These are phyloP conservation scores for Gynandropsis gynandra DNA, from an alignment of 345 rosid species.

Conservation along the genomic window DNA sequence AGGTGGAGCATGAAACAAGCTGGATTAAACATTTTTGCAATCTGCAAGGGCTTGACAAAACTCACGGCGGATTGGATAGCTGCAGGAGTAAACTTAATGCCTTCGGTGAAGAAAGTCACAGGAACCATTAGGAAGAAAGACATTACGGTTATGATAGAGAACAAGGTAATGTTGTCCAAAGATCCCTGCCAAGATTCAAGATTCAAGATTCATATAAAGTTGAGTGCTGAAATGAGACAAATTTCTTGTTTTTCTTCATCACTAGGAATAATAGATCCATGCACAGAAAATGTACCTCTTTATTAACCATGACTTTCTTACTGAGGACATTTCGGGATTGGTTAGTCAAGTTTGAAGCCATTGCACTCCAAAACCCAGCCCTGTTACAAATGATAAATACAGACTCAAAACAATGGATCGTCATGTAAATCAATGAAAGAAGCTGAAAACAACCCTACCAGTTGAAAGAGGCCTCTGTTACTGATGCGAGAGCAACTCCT, in stretches of 20 bases:
- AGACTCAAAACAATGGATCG: neutral
- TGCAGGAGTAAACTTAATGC: constrained; percentile 84
- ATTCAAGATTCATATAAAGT: neutral
- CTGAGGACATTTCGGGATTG: constrained; percentile 89
- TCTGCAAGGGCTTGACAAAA: constrained; percentile 14
- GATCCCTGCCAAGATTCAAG: constrained; percentile 55
- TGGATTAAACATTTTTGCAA: neutral
- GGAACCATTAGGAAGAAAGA: constrained; percentile 82
- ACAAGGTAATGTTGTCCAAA: constrained; percentile 93
- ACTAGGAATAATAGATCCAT: neutral
- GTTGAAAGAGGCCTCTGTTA: constrained; percentile 86
- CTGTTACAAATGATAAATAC: constrained; percentile 24
- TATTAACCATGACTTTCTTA: constrained; percentile 92
- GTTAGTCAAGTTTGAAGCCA: constrained; percentile 84
- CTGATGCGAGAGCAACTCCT: constrained; percentile 93
- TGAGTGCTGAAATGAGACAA: no score
- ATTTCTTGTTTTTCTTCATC: neutral
- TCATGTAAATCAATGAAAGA: neutral
- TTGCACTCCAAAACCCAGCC: constrained; percentile 89
- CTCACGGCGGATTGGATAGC: constrained; percentile 81
- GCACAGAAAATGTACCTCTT: constrained; percentile 57
- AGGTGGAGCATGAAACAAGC: constrained; percentile 2
- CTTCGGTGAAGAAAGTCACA: constrained; percentile 69
- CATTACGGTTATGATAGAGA: constrained; percentile 93
- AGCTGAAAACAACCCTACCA: constrained; percentile 42